Conservation (phyloP, 176 grass and related monocot species). For the Musa schizocarpa region DNA sequence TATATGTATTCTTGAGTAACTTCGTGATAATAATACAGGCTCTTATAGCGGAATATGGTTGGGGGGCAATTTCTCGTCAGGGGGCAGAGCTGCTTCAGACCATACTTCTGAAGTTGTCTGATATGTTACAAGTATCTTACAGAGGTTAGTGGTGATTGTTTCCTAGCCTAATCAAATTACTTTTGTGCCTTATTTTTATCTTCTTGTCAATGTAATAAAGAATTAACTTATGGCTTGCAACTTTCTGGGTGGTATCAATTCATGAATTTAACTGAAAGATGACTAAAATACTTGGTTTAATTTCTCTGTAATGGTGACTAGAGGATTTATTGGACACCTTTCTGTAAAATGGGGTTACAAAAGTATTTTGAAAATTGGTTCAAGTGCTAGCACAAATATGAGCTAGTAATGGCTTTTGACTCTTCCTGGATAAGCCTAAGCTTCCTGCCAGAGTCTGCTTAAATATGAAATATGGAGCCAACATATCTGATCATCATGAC, state of each 20-base stretch:
- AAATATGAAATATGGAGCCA: too few relatives aligned
- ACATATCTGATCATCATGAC: too few relatives aligned
- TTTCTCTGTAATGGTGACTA: too few relatives aligned
- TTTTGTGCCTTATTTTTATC: neutral
- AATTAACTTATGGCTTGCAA: neutral
- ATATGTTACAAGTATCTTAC: slow-evolving; percentile 52
- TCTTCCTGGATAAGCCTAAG: too few relatives aligned
- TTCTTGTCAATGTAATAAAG: neutral
- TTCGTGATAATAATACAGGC: slow-evolving; percentile 27
- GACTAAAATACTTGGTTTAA: too few relatives aligned
- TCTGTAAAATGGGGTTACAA: too few relatives aligned
- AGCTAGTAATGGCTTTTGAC: too few relatives aligned
- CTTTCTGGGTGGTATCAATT: neutral
- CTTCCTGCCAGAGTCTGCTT: too few relatives aligned
- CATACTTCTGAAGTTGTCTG: slow-evolving; percentile 61
- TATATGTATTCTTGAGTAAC: slow-evolving; percentile 1
- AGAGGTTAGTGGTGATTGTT: slow-evolving; percentile 30
- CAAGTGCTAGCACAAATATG: too few relatives aligned
- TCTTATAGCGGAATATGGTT: slow-evolving; percentile 57
- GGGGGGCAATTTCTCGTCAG: slow-evolving; percentile 44
- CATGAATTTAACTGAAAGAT: neutral
- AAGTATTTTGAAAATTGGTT: too few relatives aligned
- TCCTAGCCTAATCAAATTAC: neutral
- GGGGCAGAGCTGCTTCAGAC: slow-evolving; percentile 45
- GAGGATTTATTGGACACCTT: too few relatives aligned